Percentiles rank a stretch among this genome's conserved stretches.
Conservation (phyloP, 2,329 filamentous ascomycete species). For the Aspergillus sojae region DNA sequence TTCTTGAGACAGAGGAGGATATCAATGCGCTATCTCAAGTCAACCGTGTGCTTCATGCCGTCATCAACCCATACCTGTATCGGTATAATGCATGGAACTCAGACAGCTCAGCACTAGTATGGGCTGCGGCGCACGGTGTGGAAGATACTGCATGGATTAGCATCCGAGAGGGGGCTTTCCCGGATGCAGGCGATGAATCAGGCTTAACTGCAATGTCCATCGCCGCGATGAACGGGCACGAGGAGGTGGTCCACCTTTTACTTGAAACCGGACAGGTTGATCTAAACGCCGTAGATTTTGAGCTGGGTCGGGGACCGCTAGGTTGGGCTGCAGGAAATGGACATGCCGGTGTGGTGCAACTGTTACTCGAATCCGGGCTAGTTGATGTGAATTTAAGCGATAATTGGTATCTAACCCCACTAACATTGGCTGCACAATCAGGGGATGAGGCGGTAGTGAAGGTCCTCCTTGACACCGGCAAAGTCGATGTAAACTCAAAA, state of each 20-base stretch:
- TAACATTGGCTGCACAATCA: neutral
- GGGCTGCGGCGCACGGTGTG: neutral
- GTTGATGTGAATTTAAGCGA: neutral
- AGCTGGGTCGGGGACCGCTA: neutral
- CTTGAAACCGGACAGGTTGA: slow-evolving; percentile 3
- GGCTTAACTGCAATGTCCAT: neutral
- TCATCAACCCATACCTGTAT: slow-evolving; percentile 1
- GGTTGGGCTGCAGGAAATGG: neutral
- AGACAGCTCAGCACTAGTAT: slow-evolving; percentile 1
- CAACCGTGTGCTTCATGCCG: neutral
- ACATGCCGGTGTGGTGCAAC: neutral
- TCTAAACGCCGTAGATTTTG: neutral
- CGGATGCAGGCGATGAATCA: neutral
- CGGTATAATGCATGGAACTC: slow-evolving; percentile 1
- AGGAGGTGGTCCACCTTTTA: neutral
- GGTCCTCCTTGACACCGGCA: neutral
- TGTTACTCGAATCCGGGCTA: neutral
- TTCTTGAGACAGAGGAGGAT: slow-evolving; percentile 1
- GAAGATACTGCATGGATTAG: neutral
- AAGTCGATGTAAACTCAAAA: neutral
- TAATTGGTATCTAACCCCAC: neutral
- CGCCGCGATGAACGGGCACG: slow-evolving; percentile 3
- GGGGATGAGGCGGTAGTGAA: neutral
- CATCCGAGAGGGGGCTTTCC: neutral
- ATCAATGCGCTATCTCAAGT: slow-evolving; percentile 2